A percentile compares a stretch with the other conserved stretches of the same genome.
Evolutionary conservation across 768 basidiomycete genomes (phyloP).

Genomic region (Calocybe indica): DNA sequence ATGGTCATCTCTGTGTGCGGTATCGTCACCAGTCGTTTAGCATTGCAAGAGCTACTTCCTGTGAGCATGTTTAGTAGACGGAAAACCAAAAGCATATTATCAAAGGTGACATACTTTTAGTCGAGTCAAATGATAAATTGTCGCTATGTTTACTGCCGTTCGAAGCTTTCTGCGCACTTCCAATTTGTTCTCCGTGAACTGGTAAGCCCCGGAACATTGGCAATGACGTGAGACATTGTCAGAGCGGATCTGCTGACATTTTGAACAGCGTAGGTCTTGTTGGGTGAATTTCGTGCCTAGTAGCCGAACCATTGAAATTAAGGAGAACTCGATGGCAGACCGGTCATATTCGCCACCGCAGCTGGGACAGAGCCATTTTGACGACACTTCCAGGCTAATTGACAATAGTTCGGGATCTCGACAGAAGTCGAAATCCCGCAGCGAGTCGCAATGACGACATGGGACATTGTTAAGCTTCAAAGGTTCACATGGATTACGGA

Average conservation of each 20-base stretch:
- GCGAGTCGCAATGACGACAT: constrained; percentile 77
- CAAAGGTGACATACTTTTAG: constrained; percentile 47
- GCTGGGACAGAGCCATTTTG: constrained; percentile 62
- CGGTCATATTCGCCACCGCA: constrained; percentile 89
- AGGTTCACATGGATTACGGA: constrained; percentile 89
- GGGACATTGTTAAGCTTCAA: constrained; percentile 82
- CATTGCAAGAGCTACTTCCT: constrained; percentile 43
- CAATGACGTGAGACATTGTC: constrained; percentile 86
- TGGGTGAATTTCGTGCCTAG: constrained; percentile 75
- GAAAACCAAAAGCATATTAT: constrained; percentile 1
- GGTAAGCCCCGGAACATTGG: constrained; percentile 82
- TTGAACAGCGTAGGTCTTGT: constrained; percentile 85
- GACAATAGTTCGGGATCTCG: constrained; percentile 83
- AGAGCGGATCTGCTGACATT: constrained; percentile 87
- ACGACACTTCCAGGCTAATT: constrained; percentile 37
- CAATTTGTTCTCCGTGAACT: constrained; percentile 62
- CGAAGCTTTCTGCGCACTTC: constrained; percentile 69
- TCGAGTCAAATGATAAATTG: constrained; percentile 60
- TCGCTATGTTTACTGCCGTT: constrained; percentile 81
- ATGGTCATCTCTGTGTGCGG: too few relatives aligned
- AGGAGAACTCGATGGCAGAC: constrained; percentile 76
- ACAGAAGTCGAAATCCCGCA: constrained; percentile 94
- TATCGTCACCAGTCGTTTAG: constrained; percentile 33
- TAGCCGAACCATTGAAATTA: constrained; percentile 70
- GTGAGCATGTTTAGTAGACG: not conserved